Percentiles rank a stretch among this genome's conserved stretches.
Conservation (phyloP, 2,329 filamentous ascomycete species). For the Chaetomiaceae sp. region DNA sequence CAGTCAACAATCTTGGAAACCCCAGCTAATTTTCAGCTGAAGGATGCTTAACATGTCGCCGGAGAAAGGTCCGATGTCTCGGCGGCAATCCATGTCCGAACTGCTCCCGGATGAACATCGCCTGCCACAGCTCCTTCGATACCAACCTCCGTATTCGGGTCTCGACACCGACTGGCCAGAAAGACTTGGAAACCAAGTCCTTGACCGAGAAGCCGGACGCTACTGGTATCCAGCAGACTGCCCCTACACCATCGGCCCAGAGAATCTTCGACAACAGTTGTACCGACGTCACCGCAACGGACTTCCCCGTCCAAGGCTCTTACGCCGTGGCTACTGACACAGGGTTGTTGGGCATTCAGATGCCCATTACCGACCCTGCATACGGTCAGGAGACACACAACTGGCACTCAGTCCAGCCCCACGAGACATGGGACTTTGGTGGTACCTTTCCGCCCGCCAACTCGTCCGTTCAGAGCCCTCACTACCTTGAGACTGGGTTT, state of each 20-base stretch:
- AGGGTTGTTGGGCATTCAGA: not conserved
- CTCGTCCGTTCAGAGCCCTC: not conserved
- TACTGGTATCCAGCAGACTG: not conserved
- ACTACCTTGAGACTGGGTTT: not conserved
- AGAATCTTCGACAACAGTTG: not conserved
- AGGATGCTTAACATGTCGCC: constrained; percentile 27
- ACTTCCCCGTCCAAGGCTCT: not conserved
- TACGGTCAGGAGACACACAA: not conserved
- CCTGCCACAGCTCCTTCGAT: constrained; percentile 27
- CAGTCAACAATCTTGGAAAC: not conserved
- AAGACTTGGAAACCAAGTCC: constrained; percentile 13
- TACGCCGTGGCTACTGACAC: not conserved
- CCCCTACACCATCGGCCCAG: too few relatives aligned
- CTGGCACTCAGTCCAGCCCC: not conserved
- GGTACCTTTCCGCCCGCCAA: not conserved
- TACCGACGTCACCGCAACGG: not conserved
- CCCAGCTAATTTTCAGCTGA: not conserved
- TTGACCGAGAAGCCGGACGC: constrained; percentile 1
- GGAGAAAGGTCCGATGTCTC: constrained; percentile 26
- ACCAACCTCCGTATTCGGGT: constrained; percentile 26
- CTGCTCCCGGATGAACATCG: constrained; percentile 27
- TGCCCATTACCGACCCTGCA: not conserved
- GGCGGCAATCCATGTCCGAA: constrained; percentile 26
- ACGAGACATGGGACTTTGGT: not conserved
- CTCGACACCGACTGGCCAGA: constrained; percentile 22